phyloP scores from a whole-genome alignment of 2,329 filamentous ascomycete genomes.

The Rhinocladiella mackenziei region DNA sequence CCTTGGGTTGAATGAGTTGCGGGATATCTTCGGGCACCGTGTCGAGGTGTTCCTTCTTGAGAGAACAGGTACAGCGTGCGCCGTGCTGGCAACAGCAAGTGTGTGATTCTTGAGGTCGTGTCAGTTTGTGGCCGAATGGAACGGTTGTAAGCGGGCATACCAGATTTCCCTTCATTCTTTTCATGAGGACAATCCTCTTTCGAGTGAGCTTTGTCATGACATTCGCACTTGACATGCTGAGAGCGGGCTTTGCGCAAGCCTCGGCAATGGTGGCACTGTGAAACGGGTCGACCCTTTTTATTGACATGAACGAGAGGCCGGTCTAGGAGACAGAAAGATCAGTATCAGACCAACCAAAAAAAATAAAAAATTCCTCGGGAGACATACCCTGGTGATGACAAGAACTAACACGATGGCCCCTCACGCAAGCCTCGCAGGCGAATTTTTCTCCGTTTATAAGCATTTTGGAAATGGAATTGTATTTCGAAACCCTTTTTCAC shows the following conservation, averaged over 20 bases:
- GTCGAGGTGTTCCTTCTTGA: slow-evolving; percentile 56
- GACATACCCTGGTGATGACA: slow-evolving; percentile 89
- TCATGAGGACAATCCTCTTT: slow-evolving; percentile 33
- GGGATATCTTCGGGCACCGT: slow-evolving; percentile 43
- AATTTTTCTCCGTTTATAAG: slow-evolving; percentile 94
- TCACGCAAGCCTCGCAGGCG: slow-evolving; percentile 96
- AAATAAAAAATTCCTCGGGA: too few relatives aligned
- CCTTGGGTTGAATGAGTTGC: slow-evolving; percentile 37
- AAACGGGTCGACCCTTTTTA: slow-evolving; percentile 94
- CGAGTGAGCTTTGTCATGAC: slow-evolving; percentile 70
- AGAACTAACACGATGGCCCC: slow-evolving; percentile 97
- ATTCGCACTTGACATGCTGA: slow-evolving; percentile 94
- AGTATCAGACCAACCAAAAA: slow-evolving; percentile 26
- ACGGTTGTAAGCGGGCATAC: slow-evolving; percentile 21
- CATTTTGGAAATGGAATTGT: slow-evolving; percentile 47
- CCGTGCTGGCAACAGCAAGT: slow-evolving; percentile 53
- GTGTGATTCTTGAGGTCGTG: slow-evolving; percentile 25
- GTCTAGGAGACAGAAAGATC: slow-evolving; percentile 52
- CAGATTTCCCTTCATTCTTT: slow-evolving; percentile 37
- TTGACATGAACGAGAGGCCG: slow-evolving; percentile 90
- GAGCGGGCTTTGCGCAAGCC: slow-evolving; percentile 92
- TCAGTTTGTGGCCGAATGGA: slow-evolving; percentile 5
- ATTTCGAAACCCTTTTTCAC: neutral
- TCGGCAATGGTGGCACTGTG: slow-evolving; percentile 96
- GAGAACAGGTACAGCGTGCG: slow-evolving; percentile 57